Evolutionary conservation across 1,139 yeast genomes (phyloP).

Genomic region (Meyerozyma smithsonii): DNA sequence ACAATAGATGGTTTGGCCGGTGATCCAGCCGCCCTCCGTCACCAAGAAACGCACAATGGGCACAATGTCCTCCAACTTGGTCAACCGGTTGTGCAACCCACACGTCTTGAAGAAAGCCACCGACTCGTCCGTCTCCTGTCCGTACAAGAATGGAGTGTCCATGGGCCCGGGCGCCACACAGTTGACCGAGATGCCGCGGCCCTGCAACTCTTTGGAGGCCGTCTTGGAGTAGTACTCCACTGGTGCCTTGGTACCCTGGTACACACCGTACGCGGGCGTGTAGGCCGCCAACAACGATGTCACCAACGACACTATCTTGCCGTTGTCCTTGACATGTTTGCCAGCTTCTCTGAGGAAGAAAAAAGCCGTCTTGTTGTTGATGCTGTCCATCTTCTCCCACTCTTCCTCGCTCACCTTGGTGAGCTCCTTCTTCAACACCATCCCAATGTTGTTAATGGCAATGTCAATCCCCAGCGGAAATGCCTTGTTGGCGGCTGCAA

Average conservation of each 20-base stretch:
- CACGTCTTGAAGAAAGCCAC: slow-evolving; percentile 52
- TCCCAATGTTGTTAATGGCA: slow-evolving; percentile 65
- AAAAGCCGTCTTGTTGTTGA: slow-evolving; percentile 58
- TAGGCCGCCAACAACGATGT: slow-evolving; percentile 66
- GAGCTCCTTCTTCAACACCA: slow-evolving; percentile 58
- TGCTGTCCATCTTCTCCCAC: slow-evolving; percentile 47
- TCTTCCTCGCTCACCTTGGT: slow-evolving; percentile 47
- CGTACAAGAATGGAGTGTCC: slow-evolving; percentile 67
- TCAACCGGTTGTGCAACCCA: slow-evolving; percentile 46
- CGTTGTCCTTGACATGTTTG: slow-evolving; percentile 44
- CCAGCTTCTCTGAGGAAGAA: slow-evolving; percentile 58
- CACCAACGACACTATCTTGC: slow-evolving; percentile 52
- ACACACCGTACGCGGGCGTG: slow-evolving; percentile 50
- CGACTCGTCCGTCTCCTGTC: slow-evolving; percentile 51
- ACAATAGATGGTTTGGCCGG: slow-evolving; percentile 64
- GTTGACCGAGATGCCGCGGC: slow-evolving; percentile 48
- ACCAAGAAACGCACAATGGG: slow-evolving; percentile 59
- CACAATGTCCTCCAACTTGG: slow-evolving; percentile 57
- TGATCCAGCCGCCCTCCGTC: slow-evolving; percentile 65
- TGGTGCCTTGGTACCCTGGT: slow-evolving; percentile 61
- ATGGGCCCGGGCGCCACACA: slow-evolving; percentile 68
- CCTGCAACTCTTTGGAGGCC: slow-evolving; percentile 52
- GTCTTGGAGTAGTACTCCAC: slow-evolving; percentile 56
- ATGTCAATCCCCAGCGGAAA: slow-evolving; percentile 50
- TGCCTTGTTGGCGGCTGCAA: slow-evolving; percentile 39